A percentile compares a stretch with the other conserved stretches of the same genome.
Conservation (phyloP, 1,284 basidiomycete genomes). For the Ceratorhiza oryzae-sativae region DNA sequence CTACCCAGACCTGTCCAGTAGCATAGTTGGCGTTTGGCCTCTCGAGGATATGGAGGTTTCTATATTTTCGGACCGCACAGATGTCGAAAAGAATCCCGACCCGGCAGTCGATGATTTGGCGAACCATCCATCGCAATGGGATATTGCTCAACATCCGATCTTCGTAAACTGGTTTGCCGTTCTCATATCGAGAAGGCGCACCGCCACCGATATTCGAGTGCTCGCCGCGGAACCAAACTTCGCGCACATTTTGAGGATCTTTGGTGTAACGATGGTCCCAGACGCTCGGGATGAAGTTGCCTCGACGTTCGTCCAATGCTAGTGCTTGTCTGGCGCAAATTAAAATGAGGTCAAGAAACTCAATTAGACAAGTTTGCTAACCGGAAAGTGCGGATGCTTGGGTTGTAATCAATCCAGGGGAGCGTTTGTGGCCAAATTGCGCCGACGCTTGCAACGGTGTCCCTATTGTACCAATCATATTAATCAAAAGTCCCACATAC, state of each 20-base stretch:
- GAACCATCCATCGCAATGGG: conserved; percentile 38
- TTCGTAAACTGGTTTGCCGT: background rate
- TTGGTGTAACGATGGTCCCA: conserved; percentile 12
- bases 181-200: background rate
- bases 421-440: background rate
- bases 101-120: conserved; percentile 9
- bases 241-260: background rate
- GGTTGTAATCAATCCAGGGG: conserved; percentile 38
- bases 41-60: background rate
- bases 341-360: background rate
- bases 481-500: too few relatives aligned
- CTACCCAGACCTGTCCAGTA: background rate
- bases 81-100: conserved; percentile 36
- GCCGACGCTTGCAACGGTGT: conserved; percentile 40
- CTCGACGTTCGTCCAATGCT: conserved; percentile 48
- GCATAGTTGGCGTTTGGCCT: too few relatives aligned
- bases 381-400: conserved; percentile 30
- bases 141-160: conserved; percentile 21
- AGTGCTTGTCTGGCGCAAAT: conserved; percentile 45
- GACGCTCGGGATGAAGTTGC: conserved; percentile 45
- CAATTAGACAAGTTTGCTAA: background rate
- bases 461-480: conserved; percentile 31
- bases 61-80: background rate
- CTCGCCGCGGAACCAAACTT: conserved; percentile 29
- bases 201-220: conserved; percentile 13